Conservation (phyloP, 2,329 filamentous ascomycete genomes). For the Hymenoscyphus fructigenus region DNA sequence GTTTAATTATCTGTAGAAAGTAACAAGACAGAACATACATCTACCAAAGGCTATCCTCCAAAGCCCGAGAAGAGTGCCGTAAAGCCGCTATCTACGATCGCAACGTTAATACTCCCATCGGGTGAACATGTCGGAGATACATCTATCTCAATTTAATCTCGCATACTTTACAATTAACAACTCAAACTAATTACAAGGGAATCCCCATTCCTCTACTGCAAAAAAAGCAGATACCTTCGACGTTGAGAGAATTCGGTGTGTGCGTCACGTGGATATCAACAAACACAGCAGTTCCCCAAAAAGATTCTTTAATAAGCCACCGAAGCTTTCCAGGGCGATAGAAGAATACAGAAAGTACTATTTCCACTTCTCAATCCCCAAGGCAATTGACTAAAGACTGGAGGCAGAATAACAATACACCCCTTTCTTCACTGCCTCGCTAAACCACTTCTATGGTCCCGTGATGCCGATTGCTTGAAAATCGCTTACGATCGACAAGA, state of each 20-base stretch:
- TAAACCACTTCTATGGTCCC: not conserved
- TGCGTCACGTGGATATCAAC: not conserved
- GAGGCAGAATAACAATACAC: not conserved
- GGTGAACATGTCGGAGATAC: not conserved
- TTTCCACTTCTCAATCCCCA: not conserved
- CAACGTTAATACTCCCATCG: not conserved
- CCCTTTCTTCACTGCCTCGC: conserved; percentile 1
- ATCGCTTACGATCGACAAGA: not conserved
- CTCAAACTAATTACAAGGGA: not conserved
- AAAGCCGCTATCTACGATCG: not conserved
- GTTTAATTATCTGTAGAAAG: not conserved
- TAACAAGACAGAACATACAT: not conserved
- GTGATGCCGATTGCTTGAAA: not conserved
- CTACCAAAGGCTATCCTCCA: not conserved
- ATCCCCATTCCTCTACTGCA: not conserved
- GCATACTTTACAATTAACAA: not conserved
- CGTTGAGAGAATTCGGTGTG: not conserved
- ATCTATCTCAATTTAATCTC: not conserved
- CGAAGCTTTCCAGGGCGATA: not conserved
- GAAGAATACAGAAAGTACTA: not conserved
- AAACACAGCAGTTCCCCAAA: not conserved
- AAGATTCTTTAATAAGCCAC: not conserved
- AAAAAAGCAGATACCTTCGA: not conserved
- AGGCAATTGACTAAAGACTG: not conserved
- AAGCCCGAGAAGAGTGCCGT: not conserved